Evolutionary conservation across 768 basidiomycete genomes (phyloP).

Genomic region (Phaffia tasmanica): DNA sequence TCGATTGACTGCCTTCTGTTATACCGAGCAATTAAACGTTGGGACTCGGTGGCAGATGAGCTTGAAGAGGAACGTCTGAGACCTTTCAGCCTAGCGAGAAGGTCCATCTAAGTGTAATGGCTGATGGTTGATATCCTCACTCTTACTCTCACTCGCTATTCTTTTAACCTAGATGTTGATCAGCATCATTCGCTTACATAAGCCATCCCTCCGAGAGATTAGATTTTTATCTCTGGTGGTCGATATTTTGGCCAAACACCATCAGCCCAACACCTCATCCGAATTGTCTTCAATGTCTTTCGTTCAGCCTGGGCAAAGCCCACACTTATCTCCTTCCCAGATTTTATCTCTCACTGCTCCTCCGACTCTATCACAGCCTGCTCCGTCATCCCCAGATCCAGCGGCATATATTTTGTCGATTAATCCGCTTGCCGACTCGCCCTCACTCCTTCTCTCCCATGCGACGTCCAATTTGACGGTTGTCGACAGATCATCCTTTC

Average conservation of each 20-base stretch:
- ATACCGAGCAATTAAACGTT: no score
- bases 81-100: no score
- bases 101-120: no score
- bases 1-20: no score
- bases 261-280: no score
- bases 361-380: background rate
- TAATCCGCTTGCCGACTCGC: background rate
- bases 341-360: slow-evolving; percentile 7
- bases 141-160: background rate
- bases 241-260: background rate
- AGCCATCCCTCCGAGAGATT: background rate
- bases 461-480: slow-evolving; percentile 18
- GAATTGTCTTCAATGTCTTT: background rate
- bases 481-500: slow-evolving; percentile 5
- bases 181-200: background rate
- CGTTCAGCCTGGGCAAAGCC: background rate
- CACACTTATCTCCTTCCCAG: slow-evolving; percentile 1
- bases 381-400: background rate
- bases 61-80: no score
- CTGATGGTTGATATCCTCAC: no score
- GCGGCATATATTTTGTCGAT: slow-evolving; percentile 21
- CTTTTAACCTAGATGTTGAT: background rate
- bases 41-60: no score
- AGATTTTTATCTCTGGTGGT: background rate
- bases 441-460: slow-evolving; percentile 20